A percentile compares a stretch with the other conserved stretches of the same genome.
These are phyloP conservation scores for Nepenthes mirabilis DNA, from an alignment of 148 eudicot genomes.

Conservation along the genomic window DNA sequence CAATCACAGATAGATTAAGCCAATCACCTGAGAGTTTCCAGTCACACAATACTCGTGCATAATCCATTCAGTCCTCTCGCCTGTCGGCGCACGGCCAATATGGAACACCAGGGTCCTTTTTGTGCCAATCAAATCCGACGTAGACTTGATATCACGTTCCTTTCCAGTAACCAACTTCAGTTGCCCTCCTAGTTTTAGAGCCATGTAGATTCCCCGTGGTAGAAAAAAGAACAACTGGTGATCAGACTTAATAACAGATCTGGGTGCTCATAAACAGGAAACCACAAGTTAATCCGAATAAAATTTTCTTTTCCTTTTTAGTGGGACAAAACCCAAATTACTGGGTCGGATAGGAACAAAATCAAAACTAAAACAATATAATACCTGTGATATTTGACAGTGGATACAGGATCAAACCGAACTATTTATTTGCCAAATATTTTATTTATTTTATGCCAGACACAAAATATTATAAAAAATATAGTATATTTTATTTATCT, in stretches of 20 bases:
- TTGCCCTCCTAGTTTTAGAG: constrained; percentile 76
- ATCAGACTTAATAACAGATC: constrained; percentile 55
- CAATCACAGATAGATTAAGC: background rate
- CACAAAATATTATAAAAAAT: too few species aligned
- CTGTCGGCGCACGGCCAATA: constrained; percentile 78
- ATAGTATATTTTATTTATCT: too few species aligned
- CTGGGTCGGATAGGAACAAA: too few species aligned
- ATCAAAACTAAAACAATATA: too few species aligned
- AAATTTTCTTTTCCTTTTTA: too few species aligned
- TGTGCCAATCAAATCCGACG: constrained; percentile 49
- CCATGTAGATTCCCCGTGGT: constrained; percentile 79
- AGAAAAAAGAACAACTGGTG: constrained; percentile 91
- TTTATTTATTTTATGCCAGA: too few species aligned
- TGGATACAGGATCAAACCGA: too few species aligned
- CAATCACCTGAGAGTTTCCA: constrained; percentile 51
- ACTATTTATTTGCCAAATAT: too few species aligned
- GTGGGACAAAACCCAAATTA: too few species aligned
- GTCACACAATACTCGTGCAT: constrained; percentile 80
- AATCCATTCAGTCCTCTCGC: constrained; percentile 91
- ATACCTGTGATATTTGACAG: too few species aligned
- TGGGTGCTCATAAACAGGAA: constrained; percentile 26
- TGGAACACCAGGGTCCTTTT: constrained; percentile 88
- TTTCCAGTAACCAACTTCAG: constrained; percentile 83
- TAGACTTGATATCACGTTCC: constrained; percentile 66
- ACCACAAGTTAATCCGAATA: background rate